Conservation (phyloP, 2,329 filamentous ascomycete species). For the Claviceps sp. region DNA sequence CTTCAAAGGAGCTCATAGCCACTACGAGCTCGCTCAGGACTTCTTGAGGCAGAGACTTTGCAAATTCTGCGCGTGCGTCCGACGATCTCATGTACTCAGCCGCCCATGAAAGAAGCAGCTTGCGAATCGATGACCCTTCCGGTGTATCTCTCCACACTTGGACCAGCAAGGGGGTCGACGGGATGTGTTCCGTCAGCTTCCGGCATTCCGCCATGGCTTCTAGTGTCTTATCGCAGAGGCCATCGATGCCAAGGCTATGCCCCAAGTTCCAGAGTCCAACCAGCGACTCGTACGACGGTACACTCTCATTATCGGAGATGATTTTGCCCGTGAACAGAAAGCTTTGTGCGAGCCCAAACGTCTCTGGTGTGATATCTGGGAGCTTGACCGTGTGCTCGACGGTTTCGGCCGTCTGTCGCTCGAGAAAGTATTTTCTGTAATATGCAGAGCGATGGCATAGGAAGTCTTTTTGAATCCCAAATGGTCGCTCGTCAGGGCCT, state of each 20-base stretch:
- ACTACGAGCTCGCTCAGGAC: constrained; percentile 50
- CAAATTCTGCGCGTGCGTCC: constrained; percentile 42
- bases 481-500: constrained; percentile 37
- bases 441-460: constrained; percentile 37
- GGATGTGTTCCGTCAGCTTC: constrained; percentile 39
- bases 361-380: constrained; percentile 31
- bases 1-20: constrained; percentile 43
- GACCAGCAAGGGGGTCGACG: constrained; percentile 43
- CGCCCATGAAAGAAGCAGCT: constrained; percentile 46
- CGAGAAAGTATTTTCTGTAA: constrained; percentile 33
- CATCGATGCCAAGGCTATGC: constrained; percentile 35
- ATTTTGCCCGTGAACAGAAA: constrained; percentile 40
- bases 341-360: constrained; percentile 42
- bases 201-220: constrained; percentile 45
- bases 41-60: constrained; percentile 46
- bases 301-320: constrained; percentile 24
- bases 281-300: constrained; percentile 40
- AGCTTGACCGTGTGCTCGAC: constrained; percentile 39
- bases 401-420: constrained; percentile 18
- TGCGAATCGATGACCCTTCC: constrained; percentile 44
- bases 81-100: constrained; percentile 50
- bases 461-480: constrained; percentile 46
- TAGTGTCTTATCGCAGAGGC: constrained; percentile 42
- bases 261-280: constrained; percentile 45
- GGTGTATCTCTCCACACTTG: constrained; percentile 50